Evolutionary conservation across 805 yeast species (phyloP).

Genomic region (Lipomyces spencermartinsiae): DNA sequence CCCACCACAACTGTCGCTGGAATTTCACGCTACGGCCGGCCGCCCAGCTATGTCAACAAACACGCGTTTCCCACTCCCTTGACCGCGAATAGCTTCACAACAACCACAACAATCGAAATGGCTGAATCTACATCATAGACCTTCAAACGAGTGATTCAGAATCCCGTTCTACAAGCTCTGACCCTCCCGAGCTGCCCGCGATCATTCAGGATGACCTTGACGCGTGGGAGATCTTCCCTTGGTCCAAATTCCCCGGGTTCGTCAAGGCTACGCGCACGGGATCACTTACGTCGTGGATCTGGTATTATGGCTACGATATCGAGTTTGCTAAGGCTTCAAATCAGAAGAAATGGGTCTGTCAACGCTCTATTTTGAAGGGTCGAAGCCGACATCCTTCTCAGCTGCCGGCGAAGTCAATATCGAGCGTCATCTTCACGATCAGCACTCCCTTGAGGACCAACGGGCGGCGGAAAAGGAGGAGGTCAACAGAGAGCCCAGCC

Average conservation of each 20-base stretch:
- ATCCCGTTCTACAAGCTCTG: neutral
- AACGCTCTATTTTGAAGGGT: constrained; percentile 1
- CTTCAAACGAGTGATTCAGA: neutral
- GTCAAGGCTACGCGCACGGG: constrained; percentile 1
- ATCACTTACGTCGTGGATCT: constrained; percentile 1
- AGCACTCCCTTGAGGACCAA: neutral
- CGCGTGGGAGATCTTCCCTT: neutral
- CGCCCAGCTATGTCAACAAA: neutral
- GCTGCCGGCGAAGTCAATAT: neutral
- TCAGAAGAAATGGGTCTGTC: neutral
- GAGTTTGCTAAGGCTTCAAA: neutral
- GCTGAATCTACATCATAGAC: neutral
- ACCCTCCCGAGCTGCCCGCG: neutral
- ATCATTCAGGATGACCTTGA: neutral
- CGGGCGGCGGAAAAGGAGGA: constrained; percentile 2
- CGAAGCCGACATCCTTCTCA: constrained; percentile 4
- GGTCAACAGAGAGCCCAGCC: constrained; percentile 5
- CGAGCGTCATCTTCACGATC: neutral
- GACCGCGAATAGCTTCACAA: no score
- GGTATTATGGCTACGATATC: constrained; percentile 3
- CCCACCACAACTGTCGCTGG: constrained; percentile 3
- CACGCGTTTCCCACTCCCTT: neutral
- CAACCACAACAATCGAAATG: neutral
- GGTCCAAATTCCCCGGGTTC: constrained; percentile 5
- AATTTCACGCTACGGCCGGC: constrained; percentile 1